Base-by-base conservation (phyloP, 495 filamentous ascomycete genomes). In the Trichocladium antarcticum region DNA sequence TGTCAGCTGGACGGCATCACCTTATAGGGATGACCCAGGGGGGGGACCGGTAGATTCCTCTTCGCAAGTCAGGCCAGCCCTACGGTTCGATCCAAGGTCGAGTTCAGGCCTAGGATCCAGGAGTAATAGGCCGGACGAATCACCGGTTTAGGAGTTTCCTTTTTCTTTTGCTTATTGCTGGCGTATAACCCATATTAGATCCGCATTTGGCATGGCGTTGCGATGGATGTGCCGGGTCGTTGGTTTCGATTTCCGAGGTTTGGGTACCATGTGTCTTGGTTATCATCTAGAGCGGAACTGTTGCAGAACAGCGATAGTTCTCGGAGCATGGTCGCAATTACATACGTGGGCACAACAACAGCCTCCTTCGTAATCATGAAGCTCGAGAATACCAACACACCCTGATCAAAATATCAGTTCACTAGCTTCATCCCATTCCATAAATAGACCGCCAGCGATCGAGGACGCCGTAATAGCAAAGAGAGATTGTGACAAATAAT, bases 1-100 rank as follows among this genome's bases (percentile, higher is more conserved):
- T 1, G 45, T 11, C 22, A 28, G 27, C 15, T 49, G 39, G 38
- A 21, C 37, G n/a, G n/a, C 6, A 15, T 12, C 34, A 1, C 12
- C 22, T 14, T 53, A 50, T 36, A 51, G 57, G 40, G 54, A 50
- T 16, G 51, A 57, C 11, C 45, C 32, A 6, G 52, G 41, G 37
- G 28, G 29, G 1, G 42, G 42, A 1, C 15, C 35, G 22, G 31
- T n/a, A 7, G 20, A n/a, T 12, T 7, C 21, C 6, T 36, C 38
- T 6, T 49, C 47, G n/a, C 27, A 9, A 9, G n/a, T 21, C 0
- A 19, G 47, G 39, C 21, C 38, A 16, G 5, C 47, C 14, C 20
- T n/a, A 21, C 5, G 0, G 20, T 17, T 12, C 7, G 50, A 47
- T 22, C 22, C 44, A 7, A 47, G 49, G 36, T 16, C 24, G n/a